Evolutionary conservation across 1,284 basidiomycete genomes (phyloP).

Genomic region (Ustilago loliicola): DNA sequence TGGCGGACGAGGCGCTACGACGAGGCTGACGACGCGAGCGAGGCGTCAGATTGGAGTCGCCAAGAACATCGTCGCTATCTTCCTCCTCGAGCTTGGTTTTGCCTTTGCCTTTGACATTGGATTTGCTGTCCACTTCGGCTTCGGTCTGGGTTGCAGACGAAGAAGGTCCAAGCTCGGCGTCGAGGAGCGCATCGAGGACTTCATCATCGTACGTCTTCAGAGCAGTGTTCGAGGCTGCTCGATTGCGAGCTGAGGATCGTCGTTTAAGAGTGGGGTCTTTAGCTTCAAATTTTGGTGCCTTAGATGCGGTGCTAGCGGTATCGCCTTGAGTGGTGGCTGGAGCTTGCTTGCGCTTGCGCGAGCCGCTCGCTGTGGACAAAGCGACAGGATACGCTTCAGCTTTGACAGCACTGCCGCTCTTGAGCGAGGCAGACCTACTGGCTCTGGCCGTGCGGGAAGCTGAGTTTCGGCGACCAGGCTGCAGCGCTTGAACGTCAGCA

Average conservation of each 20-base stretch:
- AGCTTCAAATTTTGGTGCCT: slow-evolving; percentile 14
- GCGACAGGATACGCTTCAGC: background rate
- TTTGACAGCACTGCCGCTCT: slow-evolving; percentile 2
- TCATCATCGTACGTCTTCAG: slow-evolving; percentile 19
- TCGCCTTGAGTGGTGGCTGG: background rate
- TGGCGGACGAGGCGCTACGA: slow-evolving; percentile 29
- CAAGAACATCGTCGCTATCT: slow-evolving; percentile 32
- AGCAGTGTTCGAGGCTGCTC: slow-evolving; percentile 13
- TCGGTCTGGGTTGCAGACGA: slow-evolving; percentile 9
- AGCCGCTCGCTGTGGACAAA: background rate
- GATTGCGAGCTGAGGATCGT: slow-evolving; percentile 14
- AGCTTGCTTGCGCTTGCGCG: slow-evolving; percentile 33
- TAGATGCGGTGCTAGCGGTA: slow-evolving; percentile 1
- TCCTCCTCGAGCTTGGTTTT: slow-evolving; percentile 33
- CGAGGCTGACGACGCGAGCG: slow-evolving; percentile 41
- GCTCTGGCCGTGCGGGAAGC: slow-evolving; percentile 8
- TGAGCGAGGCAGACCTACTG: slow-evolving; percentile 32
- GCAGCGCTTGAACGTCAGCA: background rate
- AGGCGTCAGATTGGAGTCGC: slow-evolving; percentile 24
- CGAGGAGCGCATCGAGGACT: slow-evolving; percentile 32
- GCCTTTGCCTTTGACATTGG: slow-evolving; percentile 45
- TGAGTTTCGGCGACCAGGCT: slow-evolving; percentile 11
- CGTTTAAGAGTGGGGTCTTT: slow-evolving; percentile 4
- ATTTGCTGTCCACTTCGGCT: slow-evolving; percentile 6
- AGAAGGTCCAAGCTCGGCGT: slow-evolving; percentile 20